phyloP scores from a whole-genome alignment of 345 rosid species.

The Linum tenue region DNA sequence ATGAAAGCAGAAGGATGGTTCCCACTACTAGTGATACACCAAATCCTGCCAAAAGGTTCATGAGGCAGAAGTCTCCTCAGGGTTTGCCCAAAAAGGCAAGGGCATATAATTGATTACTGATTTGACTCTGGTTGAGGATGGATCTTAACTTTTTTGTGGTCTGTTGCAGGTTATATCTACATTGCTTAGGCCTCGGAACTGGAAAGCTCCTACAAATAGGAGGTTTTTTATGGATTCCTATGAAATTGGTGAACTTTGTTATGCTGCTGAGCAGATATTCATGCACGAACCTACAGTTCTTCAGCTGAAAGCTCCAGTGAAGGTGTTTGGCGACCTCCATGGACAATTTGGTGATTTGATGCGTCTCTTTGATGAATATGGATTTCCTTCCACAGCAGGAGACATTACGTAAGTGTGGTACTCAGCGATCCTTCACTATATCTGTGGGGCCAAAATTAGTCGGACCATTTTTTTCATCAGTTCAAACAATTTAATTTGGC shows the following conservation, averaged over 20 bases:
- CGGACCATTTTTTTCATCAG: too few relatives aligned
- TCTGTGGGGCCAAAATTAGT: too few relatives aligned
- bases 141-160: slow-evolving; percentile 13
- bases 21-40: slow-evolving; percentile 66
- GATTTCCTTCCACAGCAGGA: slow-evolving; percentile 97
- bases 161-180: slow-evolving; percentile 71
- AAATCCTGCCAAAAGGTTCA: slow-evolving; percentile 63
- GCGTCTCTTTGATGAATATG: slow-evolving; percentile 95
- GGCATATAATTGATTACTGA: background rate
- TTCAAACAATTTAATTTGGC: too few relatives aligned
- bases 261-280: slow-evolving; percentile 94
- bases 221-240: slow-evolving; percentile 92
- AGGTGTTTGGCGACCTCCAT: slow-evolving; percentile 95
- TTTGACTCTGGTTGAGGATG: background rate
- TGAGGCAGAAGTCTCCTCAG: slow-evolving; percentile 86
- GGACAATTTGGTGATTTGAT: slow-evolving; percentile 97
- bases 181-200: slow-evolving; percentile 88
- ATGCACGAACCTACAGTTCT: slow-evolving; percentile 96
- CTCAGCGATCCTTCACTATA: background rate
- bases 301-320: slow-evolving; percentile 87
- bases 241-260: slow-evolving; percentile 97
- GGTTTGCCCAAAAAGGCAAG: slow-evolving; percentile 93
- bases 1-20: slow-evolving; percentile 95
- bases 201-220: slow-evolving; percentile 92
- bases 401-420: slow-evolving; percentile 78